Base-by-base conservation (phyloP, 2,329 filamentous ascomycete genomes). In the Blumeriella jaapii region DNA sequence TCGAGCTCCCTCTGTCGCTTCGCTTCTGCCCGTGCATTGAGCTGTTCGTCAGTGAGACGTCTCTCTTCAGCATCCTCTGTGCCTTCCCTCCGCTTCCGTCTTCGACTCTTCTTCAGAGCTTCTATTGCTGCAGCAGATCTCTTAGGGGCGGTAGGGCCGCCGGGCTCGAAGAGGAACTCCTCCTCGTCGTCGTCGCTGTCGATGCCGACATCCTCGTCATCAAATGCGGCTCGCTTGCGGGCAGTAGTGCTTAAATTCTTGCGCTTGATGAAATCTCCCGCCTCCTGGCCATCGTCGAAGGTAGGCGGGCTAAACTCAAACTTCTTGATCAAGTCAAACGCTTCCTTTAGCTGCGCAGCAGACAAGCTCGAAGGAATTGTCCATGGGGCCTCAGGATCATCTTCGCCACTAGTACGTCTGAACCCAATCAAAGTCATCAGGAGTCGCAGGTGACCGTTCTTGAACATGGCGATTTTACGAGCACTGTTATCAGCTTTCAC, bases 401-500 rank as follows among this genome's bases (percentile, higher is more conserved):
- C 78, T 3, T 66, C 50, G 0, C 57, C 58, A 1, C 66, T 62
- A 0, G 60, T 58, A 3, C 78, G 68, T 50, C 80, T 68, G 42
- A 93, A 72, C 1, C 82, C 82, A 12, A 80, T 66, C 0, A 91
- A 67, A 1, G 68, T 78, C 71, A 96, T 80, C 3, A 98, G 69
- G 2, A 96, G 74, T 20, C 87, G 80, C 2, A 96, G 68, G 51
- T 89, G 79, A 7, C 82, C 78, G 57, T 96, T 93, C 54, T 85
- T 93, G 64, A 93, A 93, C 60, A 94, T 77, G 16, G 84, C 80
- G 14, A 68, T 69, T 32, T 77, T 75, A 25, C 77, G 74, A 31
- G 71, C 67, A 29, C 82, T 73, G 26, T 71, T 74, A 38, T 80
- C 74, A 0, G 81, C 35, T 45, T 54, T 51, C 20, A 52, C 39